phyloP scores from a whole-genome alignment of 1,284 basidiomycete genomes.

The Leccinum angustisporum region DNA sequence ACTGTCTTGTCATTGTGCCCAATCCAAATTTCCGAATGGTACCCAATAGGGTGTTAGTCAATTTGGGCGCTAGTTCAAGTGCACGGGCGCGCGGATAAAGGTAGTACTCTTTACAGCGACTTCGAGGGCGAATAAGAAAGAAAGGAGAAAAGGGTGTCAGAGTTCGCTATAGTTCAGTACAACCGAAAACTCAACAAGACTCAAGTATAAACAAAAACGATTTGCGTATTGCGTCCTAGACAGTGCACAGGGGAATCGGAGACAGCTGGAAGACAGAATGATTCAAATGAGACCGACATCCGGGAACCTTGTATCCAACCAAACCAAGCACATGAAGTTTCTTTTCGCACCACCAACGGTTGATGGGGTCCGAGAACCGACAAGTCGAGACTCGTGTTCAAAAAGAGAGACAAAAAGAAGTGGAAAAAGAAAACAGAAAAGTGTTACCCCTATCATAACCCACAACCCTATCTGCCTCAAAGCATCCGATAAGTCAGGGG shows the following conservation, averaged over 20 bases:
- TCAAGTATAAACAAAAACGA: neutral
- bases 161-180: neutral
- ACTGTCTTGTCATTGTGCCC: neutral
- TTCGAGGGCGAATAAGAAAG: neutral
- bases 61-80: neutral
- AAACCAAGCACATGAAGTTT: neutral
- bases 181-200: neutral
- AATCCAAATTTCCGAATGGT: neutral
- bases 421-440: neutral
- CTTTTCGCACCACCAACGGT: neutral
- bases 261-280: neutral
- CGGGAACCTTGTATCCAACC: neutral
- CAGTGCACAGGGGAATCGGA: neutral
- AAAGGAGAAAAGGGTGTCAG: neutral
- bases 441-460: neutral
- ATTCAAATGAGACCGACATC: neutral
- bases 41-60: neutral
- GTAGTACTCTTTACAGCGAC: neutral
- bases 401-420: neutral
- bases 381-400: neutral
- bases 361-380: neutral
- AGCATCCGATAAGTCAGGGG: neutral
- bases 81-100: neutral
- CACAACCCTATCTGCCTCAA: neutral
- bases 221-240: neutral